Evolutionary conservation across 805 yeast genomes (phyloP).

Genomic region (Debaryomyces maramus): DNA sequence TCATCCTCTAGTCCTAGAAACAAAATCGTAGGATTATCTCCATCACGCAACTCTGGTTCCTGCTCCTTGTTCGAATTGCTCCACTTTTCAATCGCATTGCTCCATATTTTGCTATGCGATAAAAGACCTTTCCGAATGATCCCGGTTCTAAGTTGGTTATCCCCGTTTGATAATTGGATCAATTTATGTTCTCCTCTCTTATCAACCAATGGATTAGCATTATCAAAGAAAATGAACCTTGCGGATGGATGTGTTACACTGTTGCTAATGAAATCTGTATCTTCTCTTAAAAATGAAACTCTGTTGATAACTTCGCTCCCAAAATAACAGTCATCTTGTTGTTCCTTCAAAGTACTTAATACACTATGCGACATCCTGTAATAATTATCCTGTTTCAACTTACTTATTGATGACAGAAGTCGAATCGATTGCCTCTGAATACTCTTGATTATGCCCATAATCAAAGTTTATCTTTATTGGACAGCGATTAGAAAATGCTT

Average conservation of each 20-base stretch:
- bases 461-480: no score
- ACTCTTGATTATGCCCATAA: not conserved
- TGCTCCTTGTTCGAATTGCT: slow-evolving; percentile 32
- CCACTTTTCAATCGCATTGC: slow-evolving; percentile 20
- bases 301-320: slow-evolving; percentile 60
- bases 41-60: slow-evolving; percentile 41
- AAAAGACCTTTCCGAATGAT: slow-evolving; percentile 23
- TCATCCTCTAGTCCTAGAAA: slow-evolving; percentile 49
- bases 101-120: slow-evolving; percentile 16
- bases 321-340: slow-evolving; percentile 33
- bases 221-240: slow-evolving; percentile 46
- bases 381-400: not conserved
- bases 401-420: not conserved
- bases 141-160: slow-evolving; percentile 26
- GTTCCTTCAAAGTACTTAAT: slow-evolving; percentile 12
- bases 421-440: not conserved
- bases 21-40: slow-evolving; percentile 36
- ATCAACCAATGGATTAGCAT: slow-evolving; percentile 32
- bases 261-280: slow-evolving; percentile 47
- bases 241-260: slow-evolving; percentile 49
- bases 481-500: no score
- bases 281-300: slow-evolving; percentile 61
- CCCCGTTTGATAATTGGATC: slow-evolving; percentile 38
- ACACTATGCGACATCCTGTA: slow-evolving; percentile 16
- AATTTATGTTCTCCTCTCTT: slow-evolving; percentile 27